Evolutionary conservation across 495 filamentous ascomycete species (phyloP), one percentile per base, ranked within the genome.

Genomic region (Daldinia vernicosa): DNA sequence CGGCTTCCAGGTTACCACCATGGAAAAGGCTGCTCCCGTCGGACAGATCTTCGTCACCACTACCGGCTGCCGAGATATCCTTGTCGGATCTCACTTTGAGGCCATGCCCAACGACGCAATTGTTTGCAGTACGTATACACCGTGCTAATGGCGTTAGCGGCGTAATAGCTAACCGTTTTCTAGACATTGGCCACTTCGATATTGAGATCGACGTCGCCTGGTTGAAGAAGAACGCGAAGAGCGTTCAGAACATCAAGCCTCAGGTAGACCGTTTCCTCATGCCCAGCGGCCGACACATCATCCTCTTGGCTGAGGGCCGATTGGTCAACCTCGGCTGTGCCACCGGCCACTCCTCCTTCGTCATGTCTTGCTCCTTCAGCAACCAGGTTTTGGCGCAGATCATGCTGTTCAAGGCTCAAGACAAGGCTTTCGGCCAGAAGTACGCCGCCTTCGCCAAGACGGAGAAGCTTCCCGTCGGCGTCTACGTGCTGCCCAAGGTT

Each of bases 331-430:
- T 99, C 61, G 95, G 95, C 81, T 99, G 95, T 84, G 95, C 95
- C 78, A 99, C 95, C 66, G 95, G 95, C 68, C 95, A 99, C 91
- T 97, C 94, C 75, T 98, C 95, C 54, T 99, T 99, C 85, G 95
- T 99, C 88, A 98, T 99, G 95, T 97, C 93, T 72, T 99, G 95
- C 92, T 98, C 94, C 69, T 99, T 99, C 91, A 97, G 95, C 86
- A 99, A 99, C 90, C 95, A 99, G 88, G 95, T 98, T 71, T 93
- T 99, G 79, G 95, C 95, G 28, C 95, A 99, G 86, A 99, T 99
- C 84, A 92, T 97, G 86, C 87, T 99, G 70, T 99, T 84, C 91
- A 98, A 98, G 90, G 89, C 90, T 74, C 87, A 91, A 80, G 95
- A 99, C 76, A 87, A 85, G 77, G 91, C 83, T 58, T 99, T 98